Evolutionary conservation across 306 rosid species (phyloP).

Genomic region (Cucumis cinereus): DNA sequence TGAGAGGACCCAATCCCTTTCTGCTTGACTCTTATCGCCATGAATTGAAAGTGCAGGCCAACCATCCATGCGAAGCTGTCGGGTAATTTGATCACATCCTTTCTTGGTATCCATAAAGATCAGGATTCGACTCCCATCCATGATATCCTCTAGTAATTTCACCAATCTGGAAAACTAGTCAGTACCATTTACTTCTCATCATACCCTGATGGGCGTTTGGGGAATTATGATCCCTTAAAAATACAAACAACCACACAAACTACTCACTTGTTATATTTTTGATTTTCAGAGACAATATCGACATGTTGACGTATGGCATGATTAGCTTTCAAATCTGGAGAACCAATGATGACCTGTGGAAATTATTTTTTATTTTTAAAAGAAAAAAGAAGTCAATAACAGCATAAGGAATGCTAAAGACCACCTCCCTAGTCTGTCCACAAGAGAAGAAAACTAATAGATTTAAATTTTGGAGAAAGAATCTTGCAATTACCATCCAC

Average conservation of each 20-base stretch:
- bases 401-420: neutral
- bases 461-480: neutral
- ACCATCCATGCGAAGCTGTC: constrained; percentile 98
- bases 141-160: constrained; percentile 86
- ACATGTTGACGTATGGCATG: constrained; percentile 82
- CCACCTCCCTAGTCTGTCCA: neutral
- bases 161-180: constrained; percentile 57
- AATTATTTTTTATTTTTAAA: neutral
- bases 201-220: constrained; percentile 7
- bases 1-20: constrained; percentile 98
- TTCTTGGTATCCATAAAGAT: constrained; percentile 97
- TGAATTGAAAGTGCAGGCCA: constrained; percentile 99
- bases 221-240: neutral
- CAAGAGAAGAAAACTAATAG: neutral
- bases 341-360: constrained; percentile 80
- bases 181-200: constrained; percentile 9
- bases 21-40: constrained; percentile 98
- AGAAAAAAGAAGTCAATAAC: neutral
- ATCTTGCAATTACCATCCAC: neutral
- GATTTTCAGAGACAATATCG: constrained; percentile 88
- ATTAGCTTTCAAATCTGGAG: constrained; percentile 82
- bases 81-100: constrained; percentile 91
- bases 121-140: constrained; percentile 96
- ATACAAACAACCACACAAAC: constrained; percentile 1
- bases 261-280: constrained; percentile 80